Percentiles rank a stretch among this genome's conserved stretches.
These are phyloP conservation scores for Aspergillus sp. DNA, from an alignment of 2,329 filamentous ascomycete genomes.

Conservation along the genomic window DNA sequence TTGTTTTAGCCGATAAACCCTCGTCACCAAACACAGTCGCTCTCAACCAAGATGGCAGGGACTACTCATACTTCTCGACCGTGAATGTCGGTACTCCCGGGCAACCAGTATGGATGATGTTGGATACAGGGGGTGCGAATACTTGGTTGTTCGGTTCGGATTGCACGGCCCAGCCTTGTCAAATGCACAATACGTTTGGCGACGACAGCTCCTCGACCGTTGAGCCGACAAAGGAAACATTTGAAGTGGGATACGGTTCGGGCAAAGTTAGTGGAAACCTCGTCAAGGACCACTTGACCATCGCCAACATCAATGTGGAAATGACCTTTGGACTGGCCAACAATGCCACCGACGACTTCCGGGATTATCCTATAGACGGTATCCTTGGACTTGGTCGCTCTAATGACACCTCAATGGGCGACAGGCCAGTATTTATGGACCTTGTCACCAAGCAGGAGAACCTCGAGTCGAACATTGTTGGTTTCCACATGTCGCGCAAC, in stretches of 20 bases:
- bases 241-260: constrained; percentile 73
- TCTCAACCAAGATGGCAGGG: constrained; percentile 54
- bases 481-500: constrained; percentile 67
- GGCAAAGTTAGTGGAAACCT: constrained; percentile 69
- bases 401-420: constrained; percentile 47
- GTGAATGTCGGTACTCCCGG: constrained; percentile 51
- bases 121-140: constrained; percentile 60
- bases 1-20: constrained; percentile 42
- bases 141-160: constrained; percentile 79
- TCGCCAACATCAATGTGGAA: constrained; percentile 64
- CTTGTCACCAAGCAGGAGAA: constrained; percentile 57
- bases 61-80: constrained; percentile 55
- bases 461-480: constrained; percentile 67
- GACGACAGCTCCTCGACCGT: constrained; percentile 64
- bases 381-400: constrained; percentile 76
- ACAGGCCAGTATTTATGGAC: constrained; percentile 65
- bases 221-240: constrained; percentile 53
- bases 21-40: constrained; percentile 48
- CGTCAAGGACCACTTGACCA: constrained; percentile 64
- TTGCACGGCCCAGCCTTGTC: constrained; percentile 67
- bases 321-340: constrained; percentile 73
- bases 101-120: constrained; percentile 53
- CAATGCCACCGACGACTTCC: constrained; percentile 71
- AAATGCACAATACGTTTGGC: constrained; percentile 69
- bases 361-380: constrained; percentile 79